These are phyloP conservation scores for Phytophthora constricta DNA, from an alignment of 352 stramenopile genomes.

Conservation along the genomic window DNA sequence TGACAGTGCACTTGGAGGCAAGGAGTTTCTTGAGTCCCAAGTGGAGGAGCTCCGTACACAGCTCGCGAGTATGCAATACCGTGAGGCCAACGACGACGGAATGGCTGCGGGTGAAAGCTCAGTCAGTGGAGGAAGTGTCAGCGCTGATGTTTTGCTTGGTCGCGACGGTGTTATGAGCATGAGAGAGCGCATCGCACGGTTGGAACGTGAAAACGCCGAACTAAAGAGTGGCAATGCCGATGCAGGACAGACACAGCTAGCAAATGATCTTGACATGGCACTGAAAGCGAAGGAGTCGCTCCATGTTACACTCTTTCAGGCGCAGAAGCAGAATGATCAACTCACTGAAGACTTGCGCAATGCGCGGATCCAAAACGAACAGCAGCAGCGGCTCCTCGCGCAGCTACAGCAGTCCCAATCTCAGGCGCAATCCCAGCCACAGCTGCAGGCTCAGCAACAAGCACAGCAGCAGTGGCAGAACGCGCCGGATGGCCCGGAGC, in stretches of 20 bases:
- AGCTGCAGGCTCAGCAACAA: slow-evolving; percentile 6
- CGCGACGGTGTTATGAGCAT: slow-evolving; percentile 66
- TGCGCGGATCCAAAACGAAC: slow-evolving; percentile 41
- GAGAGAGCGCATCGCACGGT: slow-evolving; percentile 63
- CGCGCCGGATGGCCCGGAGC: slow-evolving; percentile 37
- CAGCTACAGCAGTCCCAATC: slow-evolving; percentile 34
- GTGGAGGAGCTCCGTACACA: slow-evolving; percentile 80
- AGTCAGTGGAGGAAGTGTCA: slow-evolving; percentile 46
- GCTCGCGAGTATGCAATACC: slow-evolving; percentile 62
- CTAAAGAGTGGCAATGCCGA: slow-evolving; percentile 64
- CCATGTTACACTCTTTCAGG: slow-evolving; percentile 69
- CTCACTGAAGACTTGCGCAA: slow-evolving; percentile 68
- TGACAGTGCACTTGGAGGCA: slow-evolving; percentile 77
- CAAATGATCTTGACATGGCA: slow-evolving; percentile 81
- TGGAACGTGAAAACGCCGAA: slow-evolving; percentile 80
- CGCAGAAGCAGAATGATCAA: slow-evolving; percentile 81
- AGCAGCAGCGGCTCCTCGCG: slow-evolving; percentile 35
- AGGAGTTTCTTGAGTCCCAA: slow-evolving; percentile 88
- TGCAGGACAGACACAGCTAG: slow-evolving; percentile 53
- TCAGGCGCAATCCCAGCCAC: slow-evolving; percentile 22
- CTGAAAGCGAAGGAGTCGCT: slow-evolving; percentile 77
- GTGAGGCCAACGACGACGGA: slow-evolving; percentile 45
- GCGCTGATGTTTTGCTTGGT: slow-evolving; percentile 68
- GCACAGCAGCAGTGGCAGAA: slow-evolving; percentile 30
- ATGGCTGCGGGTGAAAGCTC: slow-evolving; percentile 40